Percentiles rank a stretch among this genome's conserved stretches.
These are phyloP conservation scores for Rhododendron mucronatum DNA, from an alignment of 148 eudicot species.

Conservation along the genomic window DNA sequence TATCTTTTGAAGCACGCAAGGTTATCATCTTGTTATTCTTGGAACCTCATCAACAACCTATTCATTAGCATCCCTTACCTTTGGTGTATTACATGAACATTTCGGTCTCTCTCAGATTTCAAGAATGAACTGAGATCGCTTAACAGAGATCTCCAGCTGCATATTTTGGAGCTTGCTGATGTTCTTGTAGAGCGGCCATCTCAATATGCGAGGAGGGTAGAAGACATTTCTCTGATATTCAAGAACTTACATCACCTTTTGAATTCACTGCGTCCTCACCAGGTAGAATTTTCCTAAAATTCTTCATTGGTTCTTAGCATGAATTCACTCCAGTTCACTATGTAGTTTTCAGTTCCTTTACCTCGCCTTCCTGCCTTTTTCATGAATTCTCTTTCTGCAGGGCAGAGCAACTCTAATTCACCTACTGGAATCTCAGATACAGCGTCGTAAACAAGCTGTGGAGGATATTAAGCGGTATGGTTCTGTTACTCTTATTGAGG, in stretches of 20 bases:
- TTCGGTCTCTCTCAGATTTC: slow-evolving; percentile 44
- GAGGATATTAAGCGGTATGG: slow-evolving; percentile 81
- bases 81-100: background rate
- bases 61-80: background rate
- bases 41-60: background rate
- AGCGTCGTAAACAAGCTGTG: slow-evolving; percentile 80
- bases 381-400: slow-evolving; percentile 23
- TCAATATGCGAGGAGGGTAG: slow-evolving; percentile 92
- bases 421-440: slow-evolving; percentile 85
- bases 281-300: slow-evolving; percentile 34
- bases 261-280: slow-evolving; percentile 89
- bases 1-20: background rate
- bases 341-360: background rate
- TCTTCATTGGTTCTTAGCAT: background rate
- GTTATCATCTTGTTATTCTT: background rate
- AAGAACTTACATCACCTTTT: slow-evolving; percentile 91
- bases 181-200: slow-evolving; percentile 90
- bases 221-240: slow-evolving; percentile 82
- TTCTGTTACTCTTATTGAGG: background rate
- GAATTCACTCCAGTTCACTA: background rate
- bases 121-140: slow-evolving; percentile 79
- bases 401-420: slow-evolving; percentile 90
- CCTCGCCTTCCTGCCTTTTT: background rate
- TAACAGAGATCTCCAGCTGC: slow-evolving; percentile 84
- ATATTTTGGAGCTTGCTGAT: slow-evolving; percentile 92